Base-by-base conservation (phyloP, 495 filamentous ascomycete species). In the Penicillium daleae region DNA sequence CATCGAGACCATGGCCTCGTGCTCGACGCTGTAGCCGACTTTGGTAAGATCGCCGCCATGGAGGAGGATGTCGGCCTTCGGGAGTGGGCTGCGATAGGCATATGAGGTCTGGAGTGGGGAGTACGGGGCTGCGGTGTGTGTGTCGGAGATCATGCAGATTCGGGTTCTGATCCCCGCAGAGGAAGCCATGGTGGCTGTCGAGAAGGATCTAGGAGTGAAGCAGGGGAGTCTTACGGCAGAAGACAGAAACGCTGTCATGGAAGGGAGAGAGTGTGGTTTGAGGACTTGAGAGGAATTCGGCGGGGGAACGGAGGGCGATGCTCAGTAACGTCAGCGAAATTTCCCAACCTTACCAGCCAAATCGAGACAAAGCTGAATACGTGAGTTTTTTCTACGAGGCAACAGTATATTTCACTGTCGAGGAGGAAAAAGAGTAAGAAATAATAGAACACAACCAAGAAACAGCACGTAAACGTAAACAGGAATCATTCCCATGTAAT, bases 41-140 rank as follows among this genome's bases (percentile, higher is more conserved):
- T 83, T 82, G 9, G 90, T 93, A 24, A 93, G 70, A 71, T 93
- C 90, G 44, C 90, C 90, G 63, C 86, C 88, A 71, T 93, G 91
- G 17, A 95, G 81, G 10, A 87, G 78, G 44, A 93, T 79, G 71
- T 93, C 85, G 52, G 80, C 79, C 55, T 71, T 67, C 2, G 86
- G 87, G 53, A 85, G 77, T 0, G 81, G 81, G 40, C 71, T 52
- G 31, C 81, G 78, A 73, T 79, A 84, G 56, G 78, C 59, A 52
- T 67, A 65, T 48, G 59, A 50, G n/a, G 68, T 71, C 61, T 40
- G n/a, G 33, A 53, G 40, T 6, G 66, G 24, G 19, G 75, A 70
- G 58, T 58, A 48, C 1, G 81, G 82, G 42, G 65, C 39, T 40
- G 59, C 39, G 62, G 74, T 83, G 65, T 90, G 87, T 0, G 87